Conservation (phyloP, 225 moss, liverwort and hornwort species). For the Antitrichia curtipendula region DNA sequence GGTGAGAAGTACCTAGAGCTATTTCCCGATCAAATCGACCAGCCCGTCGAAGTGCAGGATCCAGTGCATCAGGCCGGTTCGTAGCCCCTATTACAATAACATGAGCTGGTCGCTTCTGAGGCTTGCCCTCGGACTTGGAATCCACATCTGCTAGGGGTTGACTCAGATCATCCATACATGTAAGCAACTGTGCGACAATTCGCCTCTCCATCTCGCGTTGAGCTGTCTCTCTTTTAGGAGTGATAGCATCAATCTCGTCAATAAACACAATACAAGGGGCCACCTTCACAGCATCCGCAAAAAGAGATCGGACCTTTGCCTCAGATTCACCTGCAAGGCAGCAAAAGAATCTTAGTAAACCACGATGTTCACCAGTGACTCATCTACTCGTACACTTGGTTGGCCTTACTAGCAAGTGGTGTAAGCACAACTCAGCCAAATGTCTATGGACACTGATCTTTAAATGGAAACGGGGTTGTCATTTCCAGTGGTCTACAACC, state of each 20-base stretch:
- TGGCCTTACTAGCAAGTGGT: neutral
- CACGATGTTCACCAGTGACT: neutral
- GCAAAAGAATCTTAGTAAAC: neutral
- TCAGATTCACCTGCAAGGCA: conserved; percentile 77
- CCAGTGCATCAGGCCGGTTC: conserved; percentile 90
- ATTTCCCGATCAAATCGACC: conserved; percentile 97
- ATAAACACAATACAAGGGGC: conserved; percentile 94
- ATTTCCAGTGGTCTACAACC: neutral
- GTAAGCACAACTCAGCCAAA: neutral
- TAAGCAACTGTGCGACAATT: conserved; percentile 92
- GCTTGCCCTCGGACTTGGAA: conserved; percentile 15
- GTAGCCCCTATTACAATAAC: conserved; percentile 97
- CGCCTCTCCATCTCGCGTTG: conserved; percentile 98
- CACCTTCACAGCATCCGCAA: conserved; percentile 81
- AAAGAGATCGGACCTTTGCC: conserved; percentile 87
- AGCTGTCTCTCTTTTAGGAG: conserved; percentile 95
- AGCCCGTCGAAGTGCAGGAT: conserved; percentile 85
- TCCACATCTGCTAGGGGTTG: conserved; percentile 51
- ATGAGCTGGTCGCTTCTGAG: conserved; percentile 51
- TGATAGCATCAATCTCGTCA: conserved; percentile 96
- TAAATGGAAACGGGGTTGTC: neutral
- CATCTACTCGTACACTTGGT: neutral
- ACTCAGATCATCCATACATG: conserved; percentile 91
- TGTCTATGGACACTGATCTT: neutral
- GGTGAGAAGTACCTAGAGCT: conserved; percentile 42